Percentiles rank a stretch among this genome's conserved stretches.
These are phyloP conservation scores for Ramaria sp. DNA, from an alignment of 768 basidiomycete genomes.

Conservation along the genomic window DNA sequence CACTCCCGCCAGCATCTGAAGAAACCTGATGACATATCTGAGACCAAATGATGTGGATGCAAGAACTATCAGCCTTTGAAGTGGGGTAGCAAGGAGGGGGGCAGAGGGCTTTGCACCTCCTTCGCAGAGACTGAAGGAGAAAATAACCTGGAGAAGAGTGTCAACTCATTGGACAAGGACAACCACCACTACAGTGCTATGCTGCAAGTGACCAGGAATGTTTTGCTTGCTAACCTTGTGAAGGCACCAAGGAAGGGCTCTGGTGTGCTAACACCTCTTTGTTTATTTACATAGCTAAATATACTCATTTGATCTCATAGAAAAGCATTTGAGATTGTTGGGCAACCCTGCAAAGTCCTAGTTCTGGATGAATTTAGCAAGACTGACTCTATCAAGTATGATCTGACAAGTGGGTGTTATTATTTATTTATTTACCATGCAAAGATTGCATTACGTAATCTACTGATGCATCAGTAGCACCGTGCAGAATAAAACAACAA, in stretches of 20 bases:
- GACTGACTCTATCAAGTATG: conserved; percentile 2
- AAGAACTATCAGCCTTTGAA: not conserved
- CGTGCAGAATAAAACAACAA: no score
- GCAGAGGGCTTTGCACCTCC: not conserved
- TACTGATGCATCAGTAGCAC: no score
- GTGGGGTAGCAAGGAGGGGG: not conserved
- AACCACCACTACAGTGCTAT: not conserved
- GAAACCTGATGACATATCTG: conserved; percentile 5
- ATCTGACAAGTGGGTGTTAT: conserved; percentile 1
- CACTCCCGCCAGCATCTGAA: conserved; percentile 7
- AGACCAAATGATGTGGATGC: conserved; percentile 3
- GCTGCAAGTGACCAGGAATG: not conserved
- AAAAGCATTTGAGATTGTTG: conserved; percentile 6
- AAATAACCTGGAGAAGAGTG: not conserved
- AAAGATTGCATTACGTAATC: no score
- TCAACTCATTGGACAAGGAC: not conserved
- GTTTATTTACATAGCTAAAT: no score
- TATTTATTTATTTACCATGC: no score
- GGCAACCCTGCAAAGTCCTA: conserved; percentile 6
- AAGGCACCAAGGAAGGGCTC: conserved; percentile 1
- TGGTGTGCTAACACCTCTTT: not conserved
- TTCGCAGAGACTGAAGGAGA: not conserved
- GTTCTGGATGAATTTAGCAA: conserved; percentile 8
- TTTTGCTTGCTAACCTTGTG: conserved; percentile 1
- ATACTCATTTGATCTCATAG: not conserved